Evolutionary conservation across 2,329 filamentous ascomycete genomes (phyloP), one percentile per base, ranked within the genome.

Genomic region (Xenoacremonium recifei): DNA sequence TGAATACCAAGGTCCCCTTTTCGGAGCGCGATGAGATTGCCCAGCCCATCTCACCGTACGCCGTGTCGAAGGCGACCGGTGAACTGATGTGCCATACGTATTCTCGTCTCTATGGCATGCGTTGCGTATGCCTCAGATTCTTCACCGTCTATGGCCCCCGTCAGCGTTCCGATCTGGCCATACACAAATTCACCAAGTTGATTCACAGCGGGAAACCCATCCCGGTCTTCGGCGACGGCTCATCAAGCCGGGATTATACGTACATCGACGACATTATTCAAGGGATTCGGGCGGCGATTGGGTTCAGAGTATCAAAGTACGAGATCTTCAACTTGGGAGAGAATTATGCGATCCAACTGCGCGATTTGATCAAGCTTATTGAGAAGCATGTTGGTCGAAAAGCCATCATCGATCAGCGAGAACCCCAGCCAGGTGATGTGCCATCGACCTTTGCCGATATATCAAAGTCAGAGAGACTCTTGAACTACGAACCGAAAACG

Each of bases 71-170:
- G 33, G 20, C 33, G 5, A 37, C 53, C 6, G 48, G 39, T n/a
- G 53, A 56, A 17, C 41, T 56, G 11, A 37, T 54, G 34, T 54
- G 51, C 31, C 51, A 56, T 35, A 56, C 51, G 11, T 54, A 56
- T 35, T 45, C 51, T 7, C 51, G 54, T 33, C 50, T 58, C 3
- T 55, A 57, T 35, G 39, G 21, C 27, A 49, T 57, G 12, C 48
- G 51, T n/a, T 55, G 50, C 41, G 27, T 55, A 18, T 52, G 48
- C 12, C 50, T 57, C 10, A 41, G 54, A n/a, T 55, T 57, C 48
- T 57, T 57, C 37, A 57, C 50, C 21, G 54, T 55, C 10, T 58
- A 58, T 30, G 54, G 54, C 30, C 40, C 53, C 10, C 48, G 53
- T 7, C 53, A 56, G 39, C 54, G 54, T 5, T 53, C 54, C 3